Percentiles rank a stretch among this genome's conserved stretches.
phyloP scores from a whole-genome alignment of 208 protist species.

The Naegleria lovaniensis region DNA sequence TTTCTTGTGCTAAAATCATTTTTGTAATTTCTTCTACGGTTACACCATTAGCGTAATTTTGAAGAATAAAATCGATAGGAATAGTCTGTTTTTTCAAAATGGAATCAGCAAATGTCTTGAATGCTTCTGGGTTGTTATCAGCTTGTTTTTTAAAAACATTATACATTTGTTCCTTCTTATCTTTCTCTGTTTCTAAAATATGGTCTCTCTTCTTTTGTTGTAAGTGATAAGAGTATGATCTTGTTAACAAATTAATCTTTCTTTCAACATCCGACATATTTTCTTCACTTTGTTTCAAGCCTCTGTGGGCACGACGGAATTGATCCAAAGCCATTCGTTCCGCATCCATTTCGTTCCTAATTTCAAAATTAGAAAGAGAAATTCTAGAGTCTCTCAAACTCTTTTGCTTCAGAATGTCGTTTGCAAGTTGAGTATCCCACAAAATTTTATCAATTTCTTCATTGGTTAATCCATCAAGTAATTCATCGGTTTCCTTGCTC shows the following conservation, averaged over 20 bases:
- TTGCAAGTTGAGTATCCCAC: not conserved
- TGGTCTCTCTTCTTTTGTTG: not conserved
- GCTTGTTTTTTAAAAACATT: constrained; percentile 8
- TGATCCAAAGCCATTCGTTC: not conserved
- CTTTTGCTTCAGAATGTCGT: not conserved
- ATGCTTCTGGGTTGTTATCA: not conserved
- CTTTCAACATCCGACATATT: not conserved
- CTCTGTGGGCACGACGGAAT: not conserved
- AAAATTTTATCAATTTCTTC: not conserved
- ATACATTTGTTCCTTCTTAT: not conserved
- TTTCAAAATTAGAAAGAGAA: not conserved
- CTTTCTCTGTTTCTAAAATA: not conserved
- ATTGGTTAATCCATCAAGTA: not conserved
- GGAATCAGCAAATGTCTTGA: not conserved
- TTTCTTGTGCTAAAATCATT: not conserved
- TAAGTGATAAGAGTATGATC: not conserved
- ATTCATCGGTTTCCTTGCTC: not conserved
- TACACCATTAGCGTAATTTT: not conserved
- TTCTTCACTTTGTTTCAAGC: not conserved
- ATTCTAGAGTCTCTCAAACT: not conserved
- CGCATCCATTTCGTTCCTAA: not conserved
- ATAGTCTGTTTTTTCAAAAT: not conserved
- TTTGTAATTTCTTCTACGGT: not conserved
- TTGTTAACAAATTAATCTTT: not conserved
- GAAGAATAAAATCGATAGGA: not conserved